Evolutionary conservation across 306 rosid genomes (phyloP), one percentile per base, ranked within the genome.

Genomic region (Citrullus colocynthis): DNA sequence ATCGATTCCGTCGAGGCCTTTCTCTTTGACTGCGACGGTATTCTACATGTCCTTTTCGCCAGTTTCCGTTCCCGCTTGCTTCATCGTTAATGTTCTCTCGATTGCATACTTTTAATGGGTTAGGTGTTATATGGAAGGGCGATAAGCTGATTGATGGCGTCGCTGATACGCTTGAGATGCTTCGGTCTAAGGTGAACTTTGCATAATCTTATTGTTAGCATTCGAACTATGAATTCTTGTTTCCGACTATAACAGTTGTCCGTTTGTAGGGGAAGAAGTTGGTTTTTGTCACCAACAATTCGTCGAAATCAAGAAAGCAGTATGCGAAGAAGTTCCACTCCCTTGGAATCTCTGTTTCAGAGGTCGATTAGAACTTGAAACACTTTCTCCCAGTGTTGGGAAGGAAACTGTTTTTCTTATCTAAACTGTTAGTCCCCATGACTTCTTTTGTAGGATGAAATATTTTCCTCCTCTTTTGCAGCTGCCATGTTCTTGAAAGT

Each of bases 101-200:
- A n/a, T 36, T 24, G 18, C 42, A 9, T 48, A 5, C 6, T 62
- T 44, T 74, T 67, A 44, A 66, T 36, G 36, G 66, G 36, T 42
- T 66, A 88, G 98, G 97, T 82, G 99, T 95, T 44, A 89, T 95
- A 75, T 95, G 99, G 99, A 95, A 92, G 80, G 99, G 91, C 28
- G 88, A 90, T 58, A 61, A 79, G 63, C 93, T 95, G 24, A 88
- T 95, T 72, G 88, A 90, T 69, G 99, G 93, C 58, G 96, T 85
- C 71, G 76, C 90, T 4, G 62, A 87, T 70, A 88, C 97, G 42
- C 90, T 92, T 0, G 85, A 92, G 15, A 81, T 86, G 85, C 97
- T 95, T 82, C 96, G 99, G 12, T 87, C 93, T 58, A 89, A 88
- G 89, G 95, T 77, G 62, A 10, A 11, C 51, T 21, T 34, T 18